These are phyloP conservation scores for Mycena chlorophos DNA, from an alignment of 768 basidiomycete genomes.

Conservation along the genomic window DNA sequence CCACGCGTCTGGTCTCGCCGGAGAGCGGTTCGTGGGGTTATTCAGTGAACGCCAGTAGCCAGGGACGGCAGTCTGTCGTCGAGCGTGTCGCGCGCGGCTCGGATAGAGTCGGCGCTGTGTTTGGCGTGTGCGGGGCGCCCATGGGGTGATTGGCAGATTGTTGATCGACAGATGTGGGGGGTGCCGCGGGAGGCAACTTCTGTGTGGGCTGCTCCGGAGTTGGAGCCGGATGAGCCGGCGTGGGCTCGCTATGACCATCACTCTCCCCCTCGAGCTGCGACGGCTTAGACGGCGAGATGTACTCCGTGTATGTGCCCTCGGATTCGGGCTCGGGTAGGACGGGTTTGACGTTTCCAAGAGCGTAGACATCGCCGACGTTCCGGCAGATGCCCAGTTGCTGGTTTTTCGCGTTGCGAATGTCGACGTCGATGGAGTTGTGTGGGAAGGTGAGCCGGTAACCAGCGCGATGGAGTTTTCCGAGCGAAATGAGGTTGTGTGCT, in stretches of 20 bases:
- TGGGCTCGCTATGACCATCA: conserved; percentile 2
- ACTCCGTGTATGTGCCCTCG: not conserved
- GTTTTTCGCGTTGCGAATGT: not conserved
- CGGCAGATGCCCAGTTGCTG: not conserved
- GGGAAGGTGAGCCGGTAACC: not conserved
- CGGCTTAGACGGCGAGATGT: not conserved
- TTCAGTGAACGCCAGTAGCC: not conserved
- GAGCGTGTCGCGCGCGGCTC: not conserved
- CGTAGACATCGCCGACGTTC: not conserved
- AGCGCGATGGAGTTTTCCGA: not conserved
- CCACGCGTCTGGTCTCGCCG: conserved; percentile 6
- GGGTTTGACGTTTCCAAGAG: not conserved
- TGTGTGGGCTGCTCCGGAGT: too few species aligned
- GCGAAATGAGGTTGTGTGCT: not conserved
- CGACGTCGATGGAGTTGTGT: not conserved
- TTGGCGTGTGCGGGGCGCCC: not conserved
- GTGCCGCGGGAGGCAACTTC: too few species aligned
- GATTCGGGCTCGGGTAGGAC: not conserved
- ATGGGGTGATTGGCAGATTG: not conserved
- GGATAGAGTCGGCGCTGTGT: not conserved
- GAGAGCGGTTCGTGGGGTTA: not conserved
- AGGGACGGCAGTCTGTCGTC: not conserved
- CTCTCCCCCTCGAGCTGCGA: conserved; percentile 2
- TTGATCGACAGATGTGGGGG: too few species aligned
- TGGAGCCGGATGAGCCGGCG: not conserved